Evolutionary conservation across 2,329 filamentous ascomycete genomes (phyloP).

Genomic region (Colletotrichum plurivorum): DNA sequence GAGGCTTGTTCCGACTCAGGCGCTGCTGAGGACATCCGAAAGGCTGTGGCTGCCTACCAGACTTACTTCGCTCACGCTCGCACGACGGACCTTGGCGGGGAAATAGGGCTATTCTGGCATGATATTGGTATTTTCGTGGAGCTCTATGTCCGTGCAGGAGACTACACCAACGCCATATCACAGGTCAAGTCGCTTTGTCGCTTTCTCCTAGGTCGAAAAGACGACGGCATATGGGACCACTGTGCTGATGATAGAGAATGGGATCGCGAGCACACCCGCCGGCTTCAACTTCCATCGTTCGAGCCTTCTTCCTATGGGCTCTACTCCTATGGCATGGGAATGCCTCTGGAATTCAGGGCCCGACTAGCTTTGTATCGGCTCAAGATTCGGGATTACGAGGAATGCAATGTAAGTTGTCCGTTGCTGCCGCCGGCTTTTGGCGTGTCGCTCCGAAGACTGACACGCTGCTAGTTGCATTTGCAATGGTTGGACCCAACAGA

Average conservation of each 20-base stretch:
- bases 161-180: constrained; percentile 75
- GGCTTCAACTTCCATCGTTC: constrained; percentile 74
- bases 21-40: constrained; percentile 56
- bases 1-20: constrained; percentile 69
- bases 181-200: constrained; percentile 81
- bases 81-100: constrained; percentile 46
- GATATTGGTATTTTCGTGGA: constrained; percentile 90
- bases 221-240: constrained; percentile 81
- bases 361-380: constrained; percentile 90
- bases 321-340: constrained; percentile 76
- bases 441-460: constrained; percentile 32
- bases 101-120: constrained; percentile 75
- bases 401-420: constrained; percentile 76
- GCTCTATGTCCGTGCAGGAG: constrained; percentile 76
- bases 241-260: constrained; percentile 89
- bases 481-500: constrained; percentile 74
- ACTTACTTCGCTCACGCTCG: constrained; percentile 60
- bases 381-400: constrained; percentile 75
- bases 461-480: constrained; percentile 70
- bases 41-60: constrained; percentile 65
- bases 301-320: constrained; percentile 64
- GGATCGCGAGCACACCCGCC: constrained; percentile 81
- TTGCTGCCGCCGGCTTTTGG: background rate
- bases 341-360: constrained; percentile 86
- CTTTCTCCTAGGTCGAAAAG: constrained; percentile 84